Percentiles rank a stretch among this genome's conserved stretches.
Evolutionary conservation across 2,329 filamentous ascomycete genomes (phyloP).

Genomic region (Fusarium chaquense): DNA sequence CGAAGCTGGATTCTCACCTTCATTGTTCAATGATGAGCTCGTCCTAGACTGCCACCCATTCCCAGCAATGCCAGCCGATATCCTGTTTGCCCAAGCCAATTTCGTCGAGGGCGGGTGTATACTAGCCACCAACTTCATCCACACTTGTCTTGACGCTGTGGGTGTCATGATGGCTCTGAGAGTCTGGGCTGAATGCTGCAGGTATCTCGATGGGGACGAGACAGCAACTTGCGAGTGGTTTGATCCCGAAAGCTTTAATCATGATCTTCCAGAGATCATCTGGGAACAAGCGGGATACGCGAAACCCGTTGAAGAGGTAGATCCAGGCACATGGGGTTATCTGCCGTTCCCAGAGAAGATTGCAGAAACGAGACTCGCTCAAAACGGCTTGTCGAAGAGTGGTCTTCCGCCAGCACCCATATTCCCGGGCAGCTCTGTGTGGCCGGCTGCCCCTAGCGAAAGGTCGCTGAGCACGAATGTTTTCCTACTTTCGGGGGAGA

Average conservation of each 20-base stretch:
- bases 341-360: constrained; percentile 9
- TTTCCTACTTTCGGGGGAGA: constrained; percentile 10
- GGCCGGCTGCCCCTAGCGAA: constrained; percentile 2
- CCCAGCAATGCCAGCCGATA: constrained; percentile 4
- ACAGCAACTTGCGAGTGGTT: constrained; percentile 13
- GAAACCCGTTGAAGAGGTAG: background rate
- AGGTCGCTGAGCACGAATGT: background rate
- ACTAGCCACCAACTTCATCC: constrained; percentile 9
- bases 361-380: background rate
- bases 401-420: background rate
- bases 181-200: constrained; percentile 17
- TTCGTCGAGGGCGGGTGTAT: constrained; percentile 3
- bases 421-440: background rate
- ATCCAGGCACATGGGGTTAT: constrained; percentile 5
- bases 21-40: constrained; percentile 1
- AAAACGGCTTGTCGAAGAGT: background rate
- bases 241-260: constrained; percentile 4
- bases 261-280: constrained; percentile 4
- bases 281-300: constrained; percentile 11
- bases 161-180: background rate
- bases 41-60: background rate
- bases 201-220: background rate
- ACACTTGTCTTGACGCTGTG: constrained; percentile 8
- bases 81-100: constrained; percentile 12
- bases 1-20: constrained; percentile 3